Evolutionary conservation across 116 monocot genomes (phyloP), one percentile per base, ranked within the genome.

Genomic region (Papilionanthe hybrid): DNA sequence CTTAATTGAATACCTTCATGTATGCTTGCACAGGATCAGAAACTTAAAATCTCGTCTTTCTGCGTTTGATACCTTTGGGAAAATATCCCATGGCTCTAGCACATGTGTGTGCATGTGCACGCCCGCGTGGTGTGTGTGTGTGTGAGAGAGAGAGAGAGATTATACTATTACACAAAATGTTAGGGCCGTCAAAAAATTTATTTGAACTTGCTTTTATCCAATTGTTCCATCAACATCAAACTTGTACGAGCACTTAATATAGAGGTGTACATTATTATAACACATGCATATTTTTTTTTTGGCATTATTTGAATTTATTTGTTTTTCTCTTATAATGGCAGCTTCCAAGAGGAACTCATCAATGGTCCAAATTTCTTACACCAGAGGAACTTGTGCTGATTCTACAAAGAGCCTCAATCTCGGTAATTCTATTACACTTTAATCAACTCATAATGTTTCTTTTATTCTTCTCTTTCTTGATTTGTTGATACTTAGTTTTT

Each of bases 261-360:
- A 25, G 63, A 63, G 25, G 5, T 1, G 1, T 23, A 56, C 56
- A 63, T 1, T 63, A 63, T 63, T 63, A 9, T 63, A 63, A 5
- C 1, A 23, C 20, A 44, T 42, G 18, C 44, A 48, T 75, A 13
- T 75, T 3, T 9, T 75, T n/a, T 74, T 2, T 41, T 8, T 45
- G 23, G 9, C 22, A 11, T 75, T 9, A 41, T 55, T 81, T 66
- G 27, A 55, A 5, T 25, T 69, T 47, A 9, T 71, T 28, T 58
- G 7, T 8, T 55, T 63, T 65, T 15, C 18, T 43, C 78, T 11
- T 47, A n/a, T 66, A 9, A 53, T 78, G 87, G 55, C 85, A 99
- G 99, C 85, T 99, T 2, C 99, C 99, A 20, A 99, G 79, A 82
- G 99, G 99, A 58, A 95, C 95, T 0, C 99, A 99, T 89, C 71